Base-by-base conservation (phyloP, 768 basidiomycete species). In the Phlegmacium glaucopus region DNA sequence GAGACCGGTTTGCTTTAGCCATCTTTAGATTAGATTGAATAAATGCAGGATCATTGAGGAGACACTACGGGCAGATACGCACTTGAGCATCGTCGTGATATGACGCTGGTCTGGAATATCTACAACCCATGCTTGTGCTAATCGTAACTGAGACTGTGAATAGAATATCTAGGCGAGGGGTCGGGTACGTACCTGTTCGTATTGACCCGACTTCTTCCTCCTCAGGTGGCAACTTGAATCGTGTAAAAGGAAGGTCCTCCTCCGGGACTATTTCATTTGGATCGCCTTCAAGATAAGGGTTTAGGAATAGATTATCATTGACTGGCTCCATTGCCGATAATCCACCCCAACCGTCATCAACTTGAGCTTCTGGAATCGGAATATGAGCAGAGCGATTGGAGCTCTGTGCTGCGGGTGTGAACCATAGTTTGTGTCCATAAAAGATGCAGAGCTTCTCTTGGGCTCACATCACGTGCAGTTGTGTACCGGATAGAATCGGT, bases 401-500 rank as follows among this genome's bases (percentile, higher is more conserved):
- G 12, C 18, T 9, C 18, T 43, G 41, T 15, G 61, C 73, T n/a
- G 67, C 58, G 8, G 73, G 72, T n/a, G 75, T 59, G 52, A 84
- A 85, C 83, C 83, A 84, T 4, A 85, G 72, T 16, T 76, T 77
- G 49, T 79, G 78, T 3, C 82, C 86, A 57, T 90, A 87, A 59
- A 79, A 88, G 50, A 92, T 90, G 57, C 82, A 87, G 10, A 91
- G 73, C 90, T 56, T 93, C 87, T 25, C 74, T 81, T 1, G 71
- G 58, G 12, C 72, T 50, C 26, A 93, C 66, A 17, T 70, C 59
- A 6, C 79, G 77, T 5, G 68, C 64, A 0, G 87, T 80, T 1
- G 69, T 74, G 56, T 83, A 91, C 47, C 69, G 70, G 51, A 91
- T 88, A 8, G 80, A 78, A 49, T 85, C 78, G 0, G 70, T 76